Base-by-base conservation (phyloP, 768 basidiomycete species). In the Lactarius hengduanensis region DNA sequence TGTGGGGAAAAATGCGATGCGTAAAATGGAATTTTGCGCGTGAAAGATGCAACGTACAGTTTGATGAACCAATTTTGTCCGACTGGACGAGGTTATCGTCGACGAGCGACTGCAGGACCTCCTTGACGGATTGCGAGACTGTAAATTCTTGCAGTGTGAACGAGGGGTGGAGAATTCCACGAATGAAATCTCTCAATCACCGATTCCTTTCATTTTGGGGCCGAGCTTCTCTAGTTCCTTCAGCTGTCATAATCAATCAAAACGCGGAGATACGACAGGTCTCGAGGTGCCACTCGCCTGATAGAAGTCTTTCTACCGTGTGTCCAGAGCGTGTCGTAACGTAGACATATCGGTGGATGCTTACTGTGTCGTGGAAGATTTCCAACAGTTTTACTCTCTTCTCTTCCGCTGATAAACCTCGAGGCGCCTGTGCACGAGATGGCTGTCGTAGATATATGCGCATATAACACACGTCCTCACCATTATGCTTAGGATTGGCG, bases 21-120 rank as follows among this genome's bases (percentile, higher is more conserved):
- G 62, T 60, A 3, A 4, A 3, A 6, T 4, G 6, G 22, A 22
- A 20, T 16, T 28, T 28, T 10, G 53, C 28, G 16, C 38, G 75
- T 69, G 76, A 32, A 32, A 30, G 73, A 74, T 41, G 64, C 3
- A 5, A 77, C 89, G 71, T 74, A 94, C 95, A 97, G 74, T 96
- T 97, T 3, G 92, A 93, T 10, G 94, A 91, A 38, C 95, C 95
- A 64, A 96, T 95, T 78, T 98, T 98, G 76, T 98, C 96, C 55
- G 80, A 81, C 73, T 91, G 87, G 28, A 96, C 93, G 34, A 95
- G 80, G 1, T 89, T 87, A 71, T 97, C 95, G 70, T 94, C 90
- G 11, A 94, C 87, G 34, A 98, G 82, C 2, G 90, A 88, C 72
- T 94, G 91, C 2, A 97, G 76, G 0, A 96, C 90, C 71, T 98